Evolutionary conservation across 73 alveolate genomes (phyloP).

Genomic region (Blepharisma stoltei): DNA sequence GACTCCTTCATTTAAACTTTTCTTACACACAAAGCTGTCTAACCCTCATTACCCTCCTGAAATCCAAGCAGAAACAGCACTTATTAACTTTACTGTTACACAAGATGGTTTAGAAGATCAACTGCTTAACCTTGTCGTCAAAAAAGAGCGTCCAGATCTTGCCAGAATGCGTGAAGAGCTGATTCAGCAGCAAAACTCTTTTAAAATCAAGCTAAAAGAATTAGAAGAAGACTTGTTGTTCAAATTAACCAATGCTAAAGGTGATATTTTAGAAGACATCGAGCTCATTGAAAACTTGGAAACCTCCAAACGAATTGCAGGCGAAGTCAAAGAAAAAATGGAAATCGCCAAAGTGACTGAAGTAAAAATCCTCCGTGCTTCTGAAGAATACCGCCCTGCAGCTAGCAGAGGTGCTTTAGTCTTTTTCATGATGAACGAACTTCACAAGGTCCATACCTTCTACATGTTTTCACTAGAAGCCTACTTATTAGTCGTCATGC

Average conservation of each 20-base stretch:
- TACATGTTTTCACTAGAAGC: conserved; percentile 73
- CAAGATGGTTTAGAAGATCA: conserved; percentile 99
- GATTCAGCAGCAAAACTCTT: conserved; percentile 98
- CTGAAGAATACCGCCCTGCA: conserved; percentile 98
- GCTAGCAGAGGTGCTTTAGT: conserved; percentile 97
- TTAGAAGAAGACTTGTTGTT: conserved; percentile 82
- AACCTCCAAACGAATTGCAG: conserved; percentile 95
- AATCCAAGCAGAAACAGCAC: conserved; percentile 99
- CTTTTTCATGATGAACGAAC: conserved; percentile 97
- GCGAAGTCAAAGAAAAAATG: conserved; percentile 94
- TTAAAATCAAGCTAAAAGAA: conserved; percentile 91
- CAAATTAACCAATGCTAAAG: conserved; percentile 88
- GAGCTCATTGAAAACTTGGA: conserved; percentile 98
- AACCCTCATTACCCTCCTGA: conserved; percentile 99
- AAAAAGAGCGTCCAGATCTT: conserved; percentile 99
- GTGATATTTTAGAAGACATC: conserved; percentile 95
- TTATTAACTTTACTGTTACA: conserved; percentile 99
- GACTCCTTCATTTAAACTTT: conserved; percentile 92
- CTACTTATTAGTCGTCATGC: conserved; percentile 45
- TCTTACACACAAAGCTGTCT: conserved; percentile 98
- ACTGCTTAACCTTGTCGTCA: conserved; percentile 96
- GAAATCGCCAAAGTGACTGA: conserved; percentile 96
- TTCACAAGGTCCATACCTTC: conserved; percentile 97
- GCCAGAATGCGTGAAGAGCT: conserved; percentile 97
- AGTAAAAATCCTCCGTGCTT: conserved; percentile 92